Conservation (phyloP, 106 monocot genomes). For the Dendrobium nobile region DNA sequence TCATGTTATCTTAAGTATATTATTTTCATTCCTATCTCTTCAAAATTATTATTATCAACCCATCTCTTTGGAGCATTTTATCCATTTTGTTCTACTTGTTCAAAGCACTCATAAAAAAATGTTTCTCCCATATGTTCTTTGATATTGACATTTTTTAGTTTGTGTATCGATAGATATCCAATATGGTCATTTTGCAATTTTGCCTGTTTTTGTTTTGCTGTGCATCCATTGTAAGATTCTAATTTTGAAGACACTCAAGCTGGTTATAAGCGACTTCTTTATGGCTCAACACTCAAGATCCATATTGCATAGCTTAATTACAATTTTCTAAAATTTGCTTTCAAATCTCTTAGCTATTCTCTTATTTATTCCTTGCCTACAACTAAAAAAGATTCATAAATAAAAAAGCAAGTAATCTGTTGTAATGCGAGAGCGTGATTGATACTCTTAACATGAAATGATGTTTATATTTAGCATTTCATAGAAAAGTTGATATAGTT, state of each 20-base stretch:
- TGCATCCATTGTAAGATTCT: background rate
- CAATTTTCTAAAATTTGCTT: background rate
- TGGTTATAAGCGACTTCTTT: background rate
- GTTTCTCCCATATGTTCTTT: background rate
- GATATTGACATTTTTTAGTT: background rate
- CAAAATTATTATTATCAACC: background rate
- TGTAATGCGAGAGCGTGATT: background rate
- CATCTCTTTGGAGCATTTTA: background rate
- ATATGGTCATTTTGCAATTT: background rate
- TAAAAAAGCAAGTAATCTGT: background rate
- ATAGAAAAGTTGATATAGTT: background rate
- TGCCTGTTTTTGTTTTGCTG: background rate
- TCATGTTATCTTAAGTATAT: background rate
- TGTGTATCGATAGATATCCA: background rate
- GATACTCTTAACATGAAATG: background rate
- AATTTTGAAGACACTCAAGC: background rate
- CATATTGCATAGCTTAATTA: background rate
- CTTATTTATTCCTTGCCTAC: background rate
- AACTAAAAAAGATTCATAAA: background rate
- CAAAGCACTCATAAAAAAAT: background rate
- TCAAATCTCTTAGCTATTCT: background rate
- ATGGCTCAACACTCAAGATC: background rate
- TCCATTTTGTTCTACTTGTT: background rate
- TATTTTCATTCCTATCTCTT: background rate
- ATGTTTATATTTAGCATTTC: background rate